Evolutionary conservation across 345 rosid species (phyloP), one percentile per base, ranked within the genome.

Genomic region (Moringa oleifera): DNA sequence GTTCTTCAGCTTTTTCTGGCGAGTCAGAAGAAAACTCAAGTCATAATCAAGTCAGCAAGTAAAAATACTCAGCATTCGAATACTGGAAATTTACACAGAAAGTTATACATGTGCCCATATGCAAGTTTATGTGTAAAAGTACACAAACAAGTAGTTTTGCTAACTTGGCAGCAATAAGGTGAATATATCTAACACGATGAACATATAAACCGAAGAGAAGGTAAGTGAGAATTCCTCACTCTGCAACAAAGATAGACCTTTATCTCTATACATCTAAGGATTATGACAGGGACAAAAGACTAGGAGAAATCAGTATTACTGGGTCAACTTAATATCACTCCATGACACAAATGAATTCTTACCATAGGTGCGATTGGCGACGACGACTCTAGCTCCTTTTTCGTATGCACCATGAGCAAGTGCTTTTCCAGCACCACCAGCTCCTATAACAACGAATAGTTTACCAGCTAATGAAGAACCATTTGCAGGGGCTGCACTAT

Each of bases 351-450:
- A 49, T 49, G 63, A 66, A 51, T 46, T 52, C 52, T 79, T 69
- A 85, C 98, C 88, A 55, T 66, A 90, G 45, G 97, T 88, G 28
- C 99, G 88, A 76, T 94, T 94, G 49, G 97, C 92, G 73, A 90
- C 86, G 51, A 83, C 84, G 50, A 90, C 84, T 66, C 82, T 85
- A 0, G 95, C 97, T 20, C 97, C 97, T 57, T 94, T 94, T 57
- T 79, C 86, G 68, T 86, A 88, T 67, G 99, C 99, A 68, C 97
- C 97, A 66, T 79, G 90, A 68, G 90, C 97, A 70, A 94, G 92
- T 36, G 97, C 96, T 83, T 86, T 90, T 59, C 97, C 95, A 62
- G 97, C 92, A 68, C 97, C 96, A 52, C 99, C 97, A 53, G 97
- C 90, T 72, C 99, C 97, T 70, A 93, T 82, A 73, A 90, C 92